Evolutionary conservation across 176 grass and related monocot species (phyloP), one percentile per base, ranked within the genome.

Genomic region (Urochloa ruziziensis): DNA sequence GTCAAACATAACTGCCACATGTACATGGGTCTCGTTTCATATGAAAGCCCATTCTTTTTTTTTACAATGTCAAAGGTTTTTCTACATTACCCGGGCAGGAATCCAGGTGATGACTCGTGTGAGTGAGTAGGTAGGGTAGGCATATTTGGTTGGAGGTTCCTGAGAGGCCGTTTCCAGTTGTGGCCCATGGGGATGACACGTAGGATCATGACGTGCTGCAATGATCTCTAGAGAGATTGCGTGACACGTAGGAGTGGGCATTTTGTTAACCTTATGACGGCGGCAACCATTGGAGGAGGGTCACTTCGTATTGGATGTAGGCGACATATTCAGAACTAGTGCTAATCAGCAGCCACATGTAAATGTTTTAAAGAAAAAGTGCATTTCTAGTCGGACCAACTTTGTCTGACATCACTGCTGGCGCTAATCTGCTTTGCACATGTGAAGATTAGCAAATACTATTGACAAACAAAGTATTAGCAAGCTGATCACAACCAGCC

Each of bases 1-100:
- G 78, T 67, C 59, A 39, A 54, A 29, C 18, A 23, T 9, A 28
- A 29, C 62, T 30, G 52, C 76, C 76, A 86, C 70, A 37, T 81
- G 49, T 76, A 9, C 17, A 74, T 27, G 24, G n/a, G 27, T 16
- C 67, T n/a, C 17, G 35, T 52, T 49, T 53, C 1, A 70, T 70
- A 44, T 21, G 2, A 46, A 1, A 71, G 16, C 14, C 7, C 28
- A 30, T 29, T 51, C 3, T 52, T n/a, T n/a, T n/a, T n/a, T n/a
- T n/a, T n/a, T 25, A 18, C 6, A 47, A 73, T 19, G 37, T 39
- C 32, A 35, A 24, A 2, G 47, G 4, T 9, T n/a, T 28, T 15
- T 30, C 16, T 33, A 33, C 46, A n/a, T n/a, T n/a, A n/a, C n/a
- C n/a, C n/a, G n/a, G n/a, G n/a, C 27, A 14, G 72, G 28, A 52